Percentiles rank a stretch among this genome's conserved stretches.
These are phyloP conservation scores for Micractinium conductrix DNA, from an alignment of 139 green algal species.

Conservation along the genomic window DNA sequence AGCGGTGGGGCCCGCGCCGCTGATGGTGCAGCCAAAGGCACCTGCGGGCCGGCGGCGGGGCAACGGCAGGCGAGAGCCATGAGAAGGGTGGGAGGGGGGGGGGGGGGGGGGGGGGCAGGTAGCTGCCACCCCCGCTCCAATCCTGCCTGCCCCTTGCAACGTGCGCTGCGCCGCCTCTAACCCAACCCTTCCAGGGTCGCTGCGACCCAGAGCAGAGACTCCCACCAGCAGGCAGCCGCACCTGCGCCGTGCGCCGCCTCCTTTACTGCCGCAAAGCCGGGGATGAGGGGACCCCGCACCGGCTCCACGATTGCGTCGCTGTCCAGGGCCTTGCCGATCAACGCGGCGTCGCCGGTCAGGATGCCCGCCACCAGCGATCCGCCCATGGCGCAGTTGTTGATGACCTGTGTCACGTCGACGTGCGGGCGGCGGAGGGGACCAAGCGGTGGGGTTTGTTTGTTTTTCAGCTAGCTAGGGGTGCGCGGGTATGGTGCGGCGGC, in stretches of 20 bases:
- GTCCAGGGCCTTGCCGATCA: slow-evolving; percentile 86
- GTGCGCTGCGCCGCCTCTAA: background rate
- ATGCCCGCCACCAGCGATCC: slow-evolving; percentile 88
- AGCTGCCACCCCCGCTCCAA: too few relatives aligned
- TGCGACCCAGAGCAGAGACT: background rate
- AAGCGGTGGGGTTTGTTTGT: too few relatives aligned
- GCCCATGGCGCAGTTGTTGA: slow-evolving; percentile 91
- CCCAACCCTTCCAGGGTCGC: background rate
- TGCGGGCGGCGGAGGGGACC: too few relatives aligned
- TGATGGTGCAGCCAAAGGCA: slow-evolving; percentile 96
- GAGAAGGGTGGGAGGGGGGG: background rate
- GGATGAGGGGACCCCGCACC: slow-evolving; percentile 67
- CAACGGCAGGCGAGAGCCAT: background rate
- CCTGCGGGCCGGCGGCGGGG: too few relatives aligned
- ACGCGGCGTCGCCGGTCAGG: slow-evolving; percentile 70
- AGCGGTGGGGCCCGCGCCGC: slow-evolving; percentile 93
- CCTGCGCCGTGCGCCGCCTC: slow-evolving; percentile 83
- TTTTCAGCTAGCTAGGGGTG: too few relatives aligned
- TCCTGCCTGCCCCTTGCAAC: background rate
- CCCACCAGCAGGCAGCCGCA: background rate
- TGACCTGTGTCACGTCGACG: slow-evolving; percentile 49
- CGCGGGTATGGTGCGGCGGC: too few relatives aligned
- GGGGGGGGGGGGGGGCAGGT: too few relatives aligned
- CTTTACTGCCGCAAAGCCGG: slow-evolving; percentile 87
- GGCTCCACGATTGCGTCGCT: slow-evolving; percentile 96